phyloP scores from a whole-genome alignment of 1,284 basidiomycete species.

The Tilletia walkeri region DNA sequence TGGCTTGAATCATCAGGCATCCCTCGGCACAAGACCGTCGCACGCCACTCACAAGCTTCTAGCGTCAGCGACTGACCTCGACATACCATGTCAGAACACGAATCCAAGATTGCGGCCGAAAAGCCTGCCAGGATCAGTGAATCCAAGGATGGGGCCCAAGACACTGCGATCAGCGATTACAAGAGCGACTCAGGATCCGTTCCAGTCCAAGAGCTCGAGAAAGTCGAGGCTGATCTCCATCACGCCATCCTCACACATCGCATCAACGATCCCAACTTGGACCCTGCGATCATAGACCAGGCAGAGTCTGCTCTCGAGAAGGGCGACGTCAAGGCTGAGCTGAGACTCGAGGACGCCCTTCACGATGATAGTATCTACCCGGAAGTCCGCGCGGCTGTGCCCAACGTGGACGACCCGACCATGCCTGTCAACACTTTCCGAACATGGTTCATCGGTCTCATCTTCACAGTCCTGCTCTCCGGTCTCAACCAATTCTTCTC shows the following conservation, averaged over 20 bases:
- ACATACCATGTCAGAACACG: too few species aligned
- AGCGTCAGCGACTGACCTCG: too few species aligned
- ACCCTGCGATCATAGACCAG: constrained; percentile 21
- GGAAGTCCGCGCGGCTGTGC: constrained; percentile 48
- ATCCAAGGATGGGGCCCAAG: too few species aligned
- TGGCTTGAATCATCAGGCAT: too few species aligned
- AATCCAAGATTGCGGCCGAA: too few species aligned
- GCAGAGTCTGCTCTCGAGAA: constrained; percentile 27
- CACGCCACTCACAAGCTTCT: too few species aligned
- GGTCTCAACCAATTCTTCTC: constrained; percentile 46
- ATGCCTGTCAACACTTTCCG: constrained; percentile 49
- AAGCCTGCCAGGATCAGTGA: too few species aligned
- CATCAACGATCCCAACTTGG: constrained; percentile 32
- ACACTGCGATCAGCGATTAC: too few species aligned
- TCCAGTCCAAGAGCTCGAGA: constrained; percentile 8
- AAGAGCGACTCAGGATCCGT: neutral
- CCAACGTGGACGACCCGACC: constrained; percentile 47
- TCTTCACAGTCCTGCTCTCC: constrained; percentile 38
- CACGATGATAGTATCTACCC: constrained; percentile 49
- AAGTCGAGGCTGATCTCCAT: constrained; percentile 19
- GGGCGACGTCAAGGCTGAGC: constrained; percentile 27
- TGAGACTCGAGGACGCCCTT: constrained; percentile 24
- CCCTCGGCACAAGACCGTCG: too few species aligned
- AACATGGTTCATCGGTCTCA: constrained; percentile 38
- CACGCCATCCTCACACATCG: constrained; percentile 17